phyloP scores from a whole-genome alignment of 2,329 filamentous ascomycete genomes.

The Sporothrix globosa region DNA sequence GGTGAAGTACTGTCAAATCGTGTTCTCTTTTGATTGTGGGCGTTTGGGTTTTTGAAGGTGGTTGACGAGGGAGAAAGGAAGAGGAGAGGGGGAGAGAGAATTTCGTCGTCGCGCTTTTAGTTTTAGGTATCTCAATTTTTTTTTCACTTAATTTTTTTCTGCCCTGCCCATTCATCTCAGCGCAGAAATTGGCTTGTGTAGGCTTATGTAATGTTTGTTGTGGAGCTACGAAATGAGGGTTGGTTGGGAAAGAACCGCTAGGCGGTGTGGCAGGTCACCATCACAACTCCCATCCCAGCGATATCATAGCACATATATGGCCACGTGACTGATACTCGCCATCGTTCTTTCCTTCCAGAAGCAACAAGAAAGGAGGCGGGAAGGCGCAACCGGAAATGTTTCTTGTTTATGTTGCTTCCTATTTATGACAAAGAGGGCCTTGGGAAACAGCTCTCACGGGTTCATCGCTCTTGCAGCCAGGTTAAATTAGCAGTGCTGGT shows the following conservation, averaged over 20 bases:
- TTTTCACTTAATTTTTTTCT: slow-evolving; percentile 29
- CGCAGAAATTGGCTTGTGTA: slow-evolving; percentile 27
- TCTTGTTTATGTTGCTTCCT: neutral
- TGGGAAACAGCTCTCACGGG: slow-evolving; percentile 22
- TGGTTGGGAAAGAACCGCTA: slow-evolving; percentile 5
- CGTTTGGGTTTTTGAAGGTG: slow-evolving; percentile 51
- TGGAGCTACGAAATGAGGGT: slow-evolving; percentile 25
- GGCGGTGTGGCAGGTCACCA: slow-evolving; percentile 25
- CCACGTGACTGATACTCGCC: slow-evolving; percentile 10
- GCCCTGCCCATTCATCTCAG: slow-evolving; percentile 28
- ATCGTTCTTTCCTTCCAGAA: slow-evolving; percentile 1
- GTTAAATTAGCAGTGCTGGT: neutral
- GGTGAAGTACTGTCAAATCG: slow-evolving; percentile 53
- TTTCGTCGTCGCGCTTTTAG: slow-evolving; percentile 32
- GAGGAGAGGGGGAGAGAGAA: slow-evolving; percentile 32
- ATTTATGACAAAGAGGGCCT: neutral
- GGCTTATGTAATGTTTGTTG: slow-evolving; percentile 28
- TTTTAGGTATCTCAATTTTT: slow-evolving; percentile 32
- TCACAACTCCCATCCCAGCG: neutral
- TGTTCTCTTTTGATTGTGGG: slow-evolving; percentile 39
- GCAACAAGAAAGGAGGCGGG: slow-evolving; percentile 1
- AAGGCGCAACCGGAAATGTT: neutral
- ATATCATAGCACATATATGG: neutral
- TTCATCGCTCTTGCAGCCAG: slow-evolving; percentile 15
- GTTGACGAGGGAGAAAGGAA: slow-evolving; percentile 40